A percentile compares a stretch with the other conserved stretches of the same genome.
These are phyloP conservation scores for bread wheat (Triticum aestivum) DNA, from an alignment of 176 grass and related monocot species.

Conservation along the genomic window IWGSC_CS_RefSeq_v2.1 NC_057798.1:778237959-778238458, in stretches of 20 bases:
- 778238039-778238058: conserved; percentile 89
- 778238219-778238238: conserved; percentile 41
- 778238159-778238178: conserved; percentile 81
- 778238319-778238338: not conserved
- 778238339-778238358: not conserved
- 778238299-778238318: conserved; percentile 17
- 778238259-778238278: conserved; percentile 29
- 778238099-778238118: not conserved
- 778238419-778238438: conserved; percentile 25
- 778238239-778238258: conserved; percentile 29
- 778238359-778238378: not conserved
- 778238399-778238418: conserved; percentile 3
- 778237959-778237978: conserved; percentile 77
- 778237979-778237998: conserved; percentile 95
- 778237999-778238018: conserved; percentile 92
- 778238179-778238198: conserved; percentile 78
- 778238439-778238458: not conserved
- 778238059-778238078: not conserved
- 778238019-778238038: conserved; percentile 78
- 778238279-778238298: not conserved
- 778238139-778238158: conserved; percentile 94
- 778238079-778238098: not conserved
- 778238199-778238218: conserved; percentile 55
- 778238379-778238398: not conserved
- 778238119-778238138: conserved; percentile 39